A percentile compares a stretch with the other conserved stretches of the same genome.
Evolutionary conservation across 306 rosid genomes (phyloP).

Genomic region (Ochetophila trinervis): DNA sequence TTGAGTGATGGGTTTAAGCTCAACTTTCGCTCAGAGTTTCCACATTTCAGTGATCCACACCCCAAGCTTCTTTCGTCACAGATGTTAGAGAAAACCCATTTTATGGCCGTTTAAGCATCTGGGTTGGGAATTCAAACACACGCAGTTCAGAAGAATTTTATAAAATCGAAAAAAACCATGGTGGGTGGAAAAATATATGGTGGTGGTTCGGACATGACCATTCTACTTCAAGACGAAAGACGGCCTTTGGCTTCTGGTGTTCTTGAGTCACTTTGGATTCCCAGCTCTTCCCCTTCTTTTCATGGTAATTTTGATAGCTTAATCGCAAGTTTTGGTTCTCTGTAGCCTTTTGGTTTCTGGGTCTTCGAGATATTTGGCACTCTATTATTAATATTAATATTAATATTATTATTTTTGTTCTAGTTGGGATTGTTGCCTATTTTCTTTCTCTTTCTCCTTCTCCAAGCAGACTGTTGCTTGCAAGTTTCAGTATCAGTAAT

Average conservation of each 20-base stretch:
- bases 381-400: no score
- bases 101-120: slow-evolving; percentile 19
- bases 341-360: not conserved
- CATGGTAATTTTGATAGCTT: slow-evolving; percentile 35
- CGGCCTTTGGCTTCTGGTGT: slow-evolving; percentile 55
- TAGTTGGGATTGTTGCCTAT: slow-evolving; percentile 6
- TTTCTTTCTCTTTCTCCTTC: not conserved
- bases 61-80: slow-evolving; percentile 40
- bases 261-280: slow-evolving; percentile 63
- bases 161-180: slow-evolving; percentile 24
- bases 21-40: slow-evolving; percentile 40
- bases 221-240: slow-evolving; percentile 47
- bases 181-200: slow-evolving; percentile 47
- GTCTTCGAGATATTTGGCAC: slow-evolving; percentile 1
- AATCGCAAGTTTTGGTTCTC: not conserved
- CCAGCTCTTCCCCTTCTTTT: slow-evolving; percentile 49
- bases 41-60: slow-evolving; percentile 45
- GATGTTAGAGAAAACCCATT: slow-evolving; percentile 27
- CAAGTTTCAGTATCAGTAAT: no score
- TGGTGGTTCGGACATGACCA: slow-evolving; percentile 43
- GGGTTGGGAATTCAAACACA: slow-evolving; percentile 5
- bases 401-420: not conserved
- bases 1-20: slow-evolving; percentile 37
- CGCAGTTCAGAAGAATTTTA: not conserved
- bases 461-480: not conserved